Base-by-base conservation (phyloP, 2,329 filamentous ascomycete genomes). In the Plectosphaerella plurivora region DNA sequence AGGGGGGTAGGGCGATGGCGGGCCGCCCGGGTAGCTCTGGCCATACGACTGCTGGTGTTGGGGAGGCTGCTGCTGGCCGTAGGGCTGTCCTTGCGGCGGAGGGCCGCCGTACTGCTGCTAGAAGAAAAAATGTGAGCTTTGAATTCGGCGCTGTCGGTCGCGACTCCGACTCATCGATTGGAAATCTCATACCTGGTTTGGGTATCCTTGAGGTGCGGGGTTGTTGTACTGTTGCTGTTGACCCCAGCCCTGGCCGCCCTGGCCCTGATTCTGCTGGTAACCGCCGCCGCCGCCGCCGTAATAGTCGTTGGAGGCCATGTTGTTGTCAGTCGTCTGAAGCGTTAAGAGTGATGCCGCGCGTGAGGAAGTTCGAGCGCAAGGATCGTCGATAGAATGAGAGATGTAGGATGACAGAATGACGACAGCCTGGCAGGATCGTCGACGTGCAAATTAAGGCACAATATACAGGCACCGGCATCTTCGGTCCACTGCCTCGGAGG, bases 231-330 rank as follows among this genome's bases (percentile, higher is more conserved):
- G 62, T 47, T 61, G 63, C 33, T 60, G 62, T 47, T 61, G 63
- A 44, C 51, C 53, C 39, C 64, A 55, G 28, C 58, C 58, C 36
- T 56, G 52, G 49, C 56, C 16, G 7, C 37, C 57, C 55, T 63
- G 59, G 44, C 41, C 42, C 39, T 56, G 51, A 20, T 53, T 53
- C 48, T 56, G 56, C 18, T 51, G 49, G 28, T 52, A 55, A 18
- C 55, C 51, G 50, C 56, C 52, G 53, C 59, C 53, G 55, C 61
- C 60, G 51, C 59, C 61, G 55, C 66, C 66, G 64, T 72, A 73
- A 57, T 70, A 72, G 42, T 71, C 68, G 51, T 68, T 61, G 45
- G 64, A 59, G 10, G 70, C 71, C 70, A 73, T 73, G 25, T 3
- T 59, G 51, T 42, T 12, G 28, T 9, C 11, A 8, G 3, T 28